Base-by-base conservation (phyloP, 306 rosid genomes). In the Bauhinia variegata region DNA sequence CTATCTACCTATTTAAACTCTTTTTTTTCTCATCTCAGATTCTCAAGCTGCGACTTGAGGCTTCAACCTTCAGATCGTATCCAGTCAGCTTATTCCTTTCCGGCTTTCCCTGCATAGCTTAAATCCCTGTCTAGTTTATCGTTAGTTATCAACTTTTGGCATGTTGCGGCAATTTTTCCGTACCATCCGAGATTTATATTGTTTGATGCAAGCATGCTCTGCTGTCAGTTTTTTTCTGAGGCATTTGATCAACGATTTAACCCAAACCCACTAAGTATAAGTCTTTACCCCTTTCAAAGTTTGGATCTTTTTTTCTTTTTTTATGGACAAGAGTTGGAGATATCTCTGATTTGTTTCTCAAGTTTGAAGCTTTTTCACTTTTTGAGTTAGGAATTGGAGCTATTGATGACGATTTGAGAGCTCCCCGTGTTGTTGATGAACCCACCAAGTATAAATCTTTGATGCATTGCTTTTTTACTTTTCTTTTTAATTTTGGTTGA, bases 381-480 rank as follows among this genome's bases (percentile, higher is more conserved):
- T 11, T 28, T 11, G 4, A 37, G 62, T 55, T 0, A 2, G 0
- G 0, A 7, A 54, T 48, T 0, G 3, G 43, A 5, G 91, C 92
- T 95, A 0, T 72, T 82, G 95, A 89, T 19, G 97, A 78, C 3
- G 15, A 49, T 89, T 13, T 92, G 97, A 92, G 67, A 87, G 89
- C 97, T 81, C 51, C n/a, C 95, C 85, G 89, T 87, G 74, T 87
- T n/a, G n/a, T n/a, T n/a, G n/a, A n/a, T n/a, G n/a, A n/a, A n/a
- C n/a, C n/a, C n/a, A n/a, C n/a, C n/a, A n/a, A n/a, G n/a, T n/a
- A n/a, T n/a, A n/a, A n/a, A n/a, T n/a, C n/a, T n/a, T n/a, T n/a
- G n/a, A n/a, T n/a, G n/a, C n/a, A n/a, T n/a, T n/a, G n/a, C n/a
- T n/a, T n/a, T n/a, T n/a, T n/a, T n/a, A n/a, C n/a, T n/a, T n/a